Conservation (phyloP, 1,284 basidiomycete species). For the Trichosporon ovoides region DNA sequence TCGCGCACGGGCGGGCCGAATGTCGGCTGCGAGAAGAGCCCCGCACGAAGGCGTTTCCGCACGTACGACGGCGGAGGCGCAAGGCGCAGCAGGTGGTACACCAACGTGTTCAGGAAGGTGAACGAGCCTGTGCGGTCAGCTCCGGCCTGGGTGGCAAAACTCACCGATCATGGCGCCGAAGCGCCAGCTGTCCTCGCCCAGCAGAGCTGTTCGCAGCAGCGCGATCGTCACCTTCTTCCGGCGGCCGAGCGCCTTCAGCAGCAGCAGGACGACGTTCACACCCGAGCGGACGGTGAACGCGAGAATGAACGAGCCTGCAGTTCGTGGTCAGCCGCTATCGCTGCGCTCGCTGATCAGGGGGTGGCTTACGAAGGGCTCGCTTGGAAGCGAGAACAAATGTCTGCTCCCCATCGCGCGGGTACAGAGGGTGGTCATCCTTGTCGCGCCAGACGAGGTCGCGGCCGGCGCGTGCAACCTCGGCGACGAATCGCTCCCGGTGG, state of each 20-base stretch:
- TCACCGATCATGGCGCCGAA: constrained; percentile 73
- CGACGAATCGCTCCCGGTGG: constrained; percentile 36
- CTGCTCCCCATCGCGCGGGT: constrained; percentile 62
- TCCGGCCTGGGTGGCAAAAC: constrained; percentile 42
- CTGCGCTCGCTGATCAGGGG: no score
- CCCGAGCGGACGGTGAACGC: constrained; percentile 73
- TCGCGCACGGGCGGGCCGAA: constrained; percentile 50
- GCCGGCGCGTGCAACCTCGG: constrained; percentile 31
- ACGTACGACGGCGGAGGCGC: constrained; percentile 57
- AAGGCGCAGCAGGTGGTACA: constrained; percentile 76
- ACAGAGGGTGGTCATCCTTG: constrained; percentile 66
- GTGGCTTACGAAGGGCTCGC: constrained; percentile 61
- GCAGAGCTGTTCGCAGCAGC: constrained; percentile 67
- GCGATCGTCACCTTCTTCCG: constrained; percentile 55
- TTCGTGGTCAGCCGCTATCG: constrained; percentile 10
- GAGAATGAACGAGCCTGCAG: constrained; percentile 66
- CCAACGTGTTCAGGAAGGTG: constrained; percentile 71
- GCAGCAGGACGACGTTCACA: constrained; percentile 68
- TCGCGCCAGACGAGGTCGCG: constrained; percentile 68
- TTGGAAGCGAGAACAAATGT: constrained; percentile 67
- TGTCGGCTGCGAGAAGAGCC: constrained; percentile 34
- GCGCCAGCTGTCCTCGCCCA: constrained; percentile 70
- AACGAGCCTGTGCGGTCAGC: constrained; percentile 51
- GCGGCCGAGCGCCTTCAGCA: constrained; percentile 58
- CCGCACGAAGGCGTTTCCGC: constrained; percentile 35